A percentile compares a stretch with the other conserved stretches of the same genome.
Evolutionary conservation across 768 basidiomycete genomes (phyloP).

Genomic region (Termitomyces sp.): DNA sequence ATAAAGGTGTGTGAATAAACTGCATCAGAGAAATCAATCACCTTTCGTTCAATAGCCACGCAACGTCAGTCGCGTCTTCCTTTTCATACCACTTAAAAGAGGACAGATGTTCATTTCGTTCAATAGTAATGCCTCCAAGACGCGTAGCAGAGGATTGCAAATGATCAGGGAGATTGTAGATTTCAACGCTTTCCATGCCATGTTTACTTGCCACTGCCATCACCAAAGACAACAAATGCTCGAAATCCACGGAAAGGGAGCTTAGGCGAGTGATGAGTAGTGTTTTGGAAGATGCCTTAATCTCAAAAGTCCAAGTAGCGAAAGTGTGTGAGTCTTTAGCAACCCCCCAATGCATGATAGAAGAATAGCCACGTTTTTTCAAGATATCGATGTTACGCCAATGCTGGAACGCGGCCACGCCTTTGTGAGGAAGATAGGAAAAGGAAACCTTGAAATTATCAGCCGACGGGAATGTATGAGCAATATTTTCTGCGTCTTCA

Average conservation of each 20-base stretch:
- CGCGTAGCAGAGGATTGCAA: slow-evolving; percentile 22
- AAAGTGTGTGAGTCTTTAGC: slow-evolving; percentile 17
- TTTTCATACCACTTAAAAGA: slow-evolving; percentile 47
- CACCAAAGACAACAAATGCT: slow-evolving; percentile 28
- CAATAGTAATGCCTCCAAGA: slow-evolving; percentile 25
- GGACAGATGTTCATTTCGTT: slow-evolving; percentile 35
- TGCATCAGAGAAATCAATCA: slow-evolving; percentile 11
- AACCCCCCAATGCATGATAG: slow-evolving; percentile 27
- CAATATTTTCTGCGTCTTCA: slow-evolving; percentile 31
- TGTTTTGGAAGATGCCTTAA: slow-evolving; percentile 23
- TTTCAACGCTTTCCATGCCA: slow-evolving; percentile 34
- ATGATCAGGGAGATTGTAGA: slow-evolving; percentile 39
- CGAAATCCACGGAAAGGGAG: slow-evolving; percentile 24
- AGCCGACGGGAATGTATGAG: slow-evolving; percentile 4
- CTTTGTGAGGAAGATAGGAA: slow-evolving; percentile 37
- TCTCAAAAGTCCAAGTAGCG: slow-evolving; percentile 43
- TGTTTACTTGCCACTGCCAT: slow-evolving; percentile 27
- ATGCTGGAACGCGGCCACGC: slow-evolving; percentile 44
- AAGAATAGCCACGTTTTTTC: slow-evolving; percentile 9
- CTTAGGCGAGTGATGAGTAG: slow-evolving; percentile 43
- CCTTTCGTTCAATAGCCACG: slow-evolving; percentile 50
- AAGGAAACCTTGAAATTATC: slow-evolving; percentile 17
- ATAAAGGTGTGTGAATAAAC: neutral
- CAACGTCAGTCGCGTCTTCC: slow-evolving; percentile 25
- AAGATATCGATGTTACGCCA: slow-evolving; percentile 24